Evolutionary conservation across 163 green algal species (phyloP).

Genomic region (Scenedesmus sp.): DNA sequence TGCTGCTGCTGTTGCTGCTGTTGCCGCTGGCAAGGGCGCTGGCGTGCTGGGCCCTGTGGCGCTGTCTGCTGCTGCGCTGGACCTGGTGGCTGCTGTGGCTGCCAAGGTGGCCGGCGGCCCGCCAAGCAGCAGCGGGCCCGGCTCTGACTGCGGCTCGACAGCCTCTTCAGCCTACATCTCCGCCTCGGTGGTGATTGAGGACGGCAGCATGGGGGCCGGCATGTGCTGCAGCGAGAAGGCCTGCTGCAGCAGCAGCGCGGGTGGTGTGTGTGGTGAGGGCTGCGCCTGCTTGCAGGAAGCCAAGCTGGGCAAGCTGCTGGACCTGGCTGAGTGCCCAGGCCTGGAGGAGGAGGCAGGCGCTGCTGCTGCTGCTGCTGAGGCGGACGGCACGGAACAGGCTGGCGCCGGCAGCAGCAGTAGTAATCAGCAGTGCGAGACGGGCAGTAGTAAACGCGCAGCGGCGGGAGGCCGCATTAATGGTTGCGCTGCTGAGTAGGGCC

Average conservation of each 20-base stretch:
- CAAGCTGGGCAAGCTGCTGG: background rate
- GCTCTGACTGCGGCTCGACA: background rate
- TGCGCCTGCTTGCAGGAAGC: background rate
- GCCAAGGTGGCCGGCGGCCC: background rate
- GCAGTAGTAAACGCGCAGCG: slow-evolving; percentile 33
- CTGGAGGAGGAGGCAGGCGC: background rate
- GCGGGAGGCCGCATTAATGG: slow-evolving; percentile 42
- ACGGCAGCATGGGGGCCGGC: background rate
- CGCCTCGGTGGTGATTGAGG: background rate
- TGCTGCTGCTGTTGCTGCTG: background rate
- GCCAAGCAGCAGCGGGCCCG: background rate
- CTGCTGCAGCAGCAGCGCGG: background rate
- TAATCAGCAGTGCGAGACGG: background rate
- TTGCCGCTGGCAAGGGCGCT: background rate
- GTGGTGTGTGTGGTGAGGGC: background rate
- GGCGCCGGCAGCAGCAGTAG: background rate
- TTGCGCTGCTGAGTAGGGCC: background rate
- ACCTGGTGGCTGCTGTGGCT: slow-evolving; percentile 26
- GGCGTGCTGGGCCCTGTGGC: background rate
- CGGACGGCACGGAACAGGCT: background rate
- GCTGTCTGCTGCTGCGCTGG: background rate
- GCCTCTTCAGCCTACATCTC: background rate
- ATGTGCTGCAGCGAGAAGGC: background rate
- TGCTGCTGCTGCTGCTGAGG: background rate
- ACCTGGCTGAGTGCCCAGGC: slow-evolving; percentile 1